These are phyloP conservation scores for Kandelia obovata DNA, from an alignment of 345 rosid genomes.

Conservation along the genomic window DNA sequence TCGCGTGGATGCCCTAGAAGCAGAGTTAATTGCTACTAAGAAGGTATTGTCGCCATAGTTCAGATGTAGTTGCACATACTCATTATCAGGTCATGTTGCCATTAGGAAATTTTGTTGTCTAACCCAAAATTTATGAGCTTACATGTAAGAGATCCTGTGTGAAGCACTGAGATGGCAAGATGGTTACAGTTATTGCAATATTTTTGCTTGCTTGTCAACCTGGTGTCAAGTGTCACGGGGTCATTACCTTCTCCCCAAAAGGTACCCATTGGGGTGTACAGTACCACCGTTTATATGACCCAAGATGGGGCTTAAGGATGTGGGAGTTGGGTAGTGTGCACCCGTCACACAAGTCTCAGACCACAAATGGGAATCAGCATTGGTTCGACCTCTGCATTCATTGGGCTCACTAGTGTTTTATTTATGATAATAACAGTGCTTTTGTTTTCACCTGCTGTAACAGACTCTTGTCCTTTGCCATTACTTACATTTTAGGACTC, in stretches of 20 bases:
- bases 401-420: background rate
- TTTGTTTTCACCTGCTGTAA: background rate
- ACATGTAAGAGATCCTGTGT: too few species aligned
- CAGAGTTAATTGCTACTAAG: constrained; percentile 96
- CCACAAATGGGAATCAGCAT: background rate
- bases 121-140: background rate
- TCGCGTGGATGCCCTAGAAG: constrained; percentile 96
- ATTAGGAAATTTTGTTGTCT: background rate
- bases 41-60: constrained; percentile 46
- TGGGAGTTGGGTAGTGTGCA: too few species aligned
- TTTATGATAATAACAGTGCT: background rate
- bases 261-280: too few species aligned
- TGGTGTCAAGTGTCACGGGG: too few species aligned
- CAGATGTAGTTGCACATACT: background rate
- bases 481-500: background rate
- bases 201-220: background rate
- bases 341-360: background rate
- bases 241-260: too few species aligned
- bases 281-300: too few species aligned
- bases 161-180: background rate
- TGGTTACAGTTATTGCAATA: background rate
- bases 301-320: too few species aligned
- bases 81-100: background rate
- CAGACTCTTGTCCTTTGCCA: too few species aligned
- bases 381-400: background rate